Evolutionary conservation across 2,329 filamentous ascomycete genomes (phyloP), one percentile per base, ranked within the genome.

Genomic region (Conoideocrella luteorostrata): DNA sequence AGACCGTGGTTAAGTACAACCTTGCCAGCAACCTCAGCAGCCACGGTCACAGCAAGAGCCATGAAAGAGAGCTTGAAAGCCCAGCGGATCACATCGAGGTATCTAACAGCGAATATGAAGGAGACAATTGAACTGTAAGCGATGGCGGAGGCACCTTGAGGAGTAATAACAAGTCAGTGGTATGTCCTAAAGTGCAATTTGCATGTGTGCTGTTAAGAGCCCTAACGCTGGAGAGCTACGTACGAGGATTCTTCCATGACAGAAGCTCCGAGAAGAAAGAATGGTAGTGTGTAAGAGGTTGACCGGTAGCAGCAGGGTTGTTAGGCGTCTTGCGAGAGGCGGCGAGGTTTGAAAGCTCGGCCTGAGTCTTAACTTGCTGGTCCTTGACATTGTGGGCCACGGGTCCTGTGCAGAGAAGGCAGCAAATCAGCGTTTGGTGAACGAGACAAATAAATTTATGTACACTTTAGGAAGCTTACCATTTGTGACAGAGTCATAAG

Each of bases 261-360:
- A 86, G 69, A 45, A 86, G 71, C 61, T 82, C 78, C 40, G 74
- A 76, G 65, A 86, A 85, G 66, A 84, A 78, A 13, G 80, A 84
- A 68, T 85, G 80, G 62, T 84, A 86, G 64, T 83, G 78, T 47
- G 79, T 84, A 57, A 84, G 64, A 40, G 75, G 74, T 62, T 83
- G 78, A 55, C 77, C 78, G 37, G 76, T 80, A 49, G 75, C 77
- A 55, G 78, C 70, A 26, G 70, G 69, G 46, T 68, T 66, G 40
- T 64, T 51, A 43, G 77, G 78, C 39, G 75, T 75, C 58, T 70
- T 70, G 58, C 77, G 76, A 52, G 77, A 60, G 49, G 72, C 72
- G 55, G 76, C 76, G 38, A 81, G 70, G 60, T 77, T 78, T 56
- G 71, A 72, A 50, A 81, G 66, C 66, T 82, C 78, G 52, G 61